Conservation (phyloP, 441 rosid species). For the Flueggea neowawraea region DNA sequence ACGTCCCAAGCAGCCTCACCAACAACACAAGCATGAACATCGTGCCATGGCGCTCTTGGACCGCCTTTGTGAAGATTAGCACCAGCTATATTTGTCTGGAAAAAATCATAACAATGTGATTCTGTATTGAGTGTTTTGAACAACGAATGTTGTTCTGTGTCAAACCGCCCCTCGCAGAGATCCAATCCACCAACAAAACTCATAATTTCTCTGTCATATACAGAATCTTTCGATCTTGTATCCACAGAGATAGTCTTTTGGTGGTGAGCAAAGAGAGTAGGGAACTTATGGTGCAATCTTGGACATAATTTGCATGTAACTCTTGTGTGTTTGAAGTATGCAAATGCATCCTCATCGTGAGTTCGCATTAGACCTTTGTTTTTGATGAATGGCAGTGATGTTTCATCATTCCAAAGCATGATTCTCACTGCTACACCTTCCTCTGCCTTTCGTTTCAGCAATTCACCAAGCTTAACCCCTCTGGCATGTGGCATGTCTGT, state of each 20-base stretch:
- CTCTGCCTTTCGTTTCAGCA: constrained; percentile 63
- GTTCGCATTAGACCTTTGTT: constrained; percentile 83
- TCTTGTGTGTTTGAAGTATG: constrained; percentile 64
- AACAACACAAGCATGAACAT: constrained; percentile 56
- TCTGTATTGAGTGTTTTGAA: constrained; percentile 51
- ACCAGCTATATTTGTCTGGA: constrained; percentile 66
- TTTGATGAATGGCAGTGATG: constrained; percentile 77
- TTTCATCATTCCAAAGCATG: constrained; percentile 85
- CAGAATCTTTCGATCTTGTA: constrained; percentile 17
- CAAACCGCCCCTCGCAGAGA: constrained; percentile 76
- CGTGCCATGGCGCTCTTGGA: constrained; percentile 97
- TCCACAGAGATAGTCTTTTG: constrained; percentile 82
- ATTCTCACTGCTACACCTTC: constrained; percentile 88
- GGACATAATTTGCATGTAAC: constrained; percentile 76
- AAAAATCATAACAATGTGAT: constrained; percentile 51
- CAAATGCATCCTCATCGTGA: constrained; percentile 66
- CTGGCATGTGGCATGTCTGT: constrained; percentile 59
- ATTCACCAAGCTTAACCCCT: constrained; percentile 69
- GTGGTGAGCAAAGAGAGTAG: constrained; percentile 83
- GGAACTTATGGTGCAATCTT: constrained; percentile 66
- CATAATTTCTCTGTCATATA: constrained; percentile 53
- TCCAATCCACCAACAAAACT: constrained; percentile 88
- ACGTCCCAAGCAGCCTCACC: constrained; percentile 85
- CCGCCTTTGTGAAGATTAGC: constrained; percentile 78
- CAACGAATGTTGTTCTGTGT: constrained; percentile 77